Evolutionary conservation across 2,329 filamentous ascomycete genomes (phyloP).

Genomic region (Ophiostoma sp.): DNA sequence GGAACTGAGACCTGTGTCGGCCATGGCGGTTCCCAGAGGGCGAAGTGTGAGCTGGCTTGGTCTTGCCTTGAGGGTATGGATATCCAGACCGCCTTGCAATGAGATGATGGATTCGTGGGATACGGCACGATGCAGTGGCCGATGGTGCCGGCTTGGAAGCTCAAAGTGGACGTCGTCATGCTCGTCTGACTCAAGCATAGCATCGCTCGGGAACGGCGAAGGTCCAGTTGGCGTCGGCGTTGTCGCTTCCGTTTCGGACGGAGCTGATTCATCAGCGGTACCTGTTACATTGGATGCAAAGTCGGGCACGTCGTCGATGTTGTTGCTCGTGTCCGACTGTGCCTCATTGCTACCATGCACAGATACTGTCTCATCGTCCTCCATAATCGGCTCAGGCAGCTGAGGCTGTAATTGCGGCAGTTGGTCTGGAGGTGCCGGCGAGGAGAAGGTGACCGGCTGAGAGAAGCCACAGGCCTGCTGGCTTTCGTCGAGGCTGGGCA

Average conservation of each 20-base stretch:
- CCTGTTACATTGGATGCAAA: slow-evolving; percentile 4
- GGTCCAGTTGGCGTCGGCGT: slow-evolving; percentile 25
- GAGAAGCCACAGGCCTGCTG: slow-evolving; percentile 9
- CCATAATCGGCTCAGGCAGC: slow-evolving; percentile 20
- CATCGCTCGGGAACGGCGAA: slow-evolving; percentile 6
- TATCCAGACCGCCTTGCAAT: slow-evolving; percentile 82
- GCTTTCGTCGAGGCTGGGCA: slow-evolving; percentile 40
- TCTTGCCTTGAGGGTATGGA: slow-evolving; percentile 74
- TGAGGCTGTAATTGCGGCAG: not conserved
- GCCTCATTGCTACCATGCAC: not conserved
- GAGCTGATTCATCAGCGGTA: not conserved
- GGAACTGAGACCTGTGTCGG: slow-evolving; percentile 59
- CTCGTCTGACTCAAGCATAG: not conserved
- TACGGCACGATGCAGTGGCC: slow-evolving; percentile 59
- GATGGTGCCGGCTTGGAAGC: slow-evolving; percentile 26
- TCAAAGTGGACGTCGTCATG: slow-evolving; percentile 9
- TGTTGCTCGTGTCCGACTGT: not conserved
- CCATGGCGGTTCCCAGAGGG: slow-evolving; percentile 53
- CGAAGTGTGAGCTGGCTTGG: slow-evolving; percentile 71
- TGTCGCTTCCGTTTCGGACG: slow-evolving; percentile 18
- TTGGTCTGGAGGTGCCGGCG: not conserved
- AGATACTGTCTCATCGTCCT: slow-evolving; percentile 21
- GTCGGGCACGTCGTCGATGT: slow-evolving; percentile 13
- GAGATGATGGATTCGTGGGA: slow-evolving; percentile 92
- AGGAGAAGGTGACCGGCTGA: not conserved